Evolutionary conservation across 2,329 filamentous ascomycete genomes (phyloP), one percentile per base, ranked within the genome.

Genomic region (Chrysosporium queenslandicum): DNA sequence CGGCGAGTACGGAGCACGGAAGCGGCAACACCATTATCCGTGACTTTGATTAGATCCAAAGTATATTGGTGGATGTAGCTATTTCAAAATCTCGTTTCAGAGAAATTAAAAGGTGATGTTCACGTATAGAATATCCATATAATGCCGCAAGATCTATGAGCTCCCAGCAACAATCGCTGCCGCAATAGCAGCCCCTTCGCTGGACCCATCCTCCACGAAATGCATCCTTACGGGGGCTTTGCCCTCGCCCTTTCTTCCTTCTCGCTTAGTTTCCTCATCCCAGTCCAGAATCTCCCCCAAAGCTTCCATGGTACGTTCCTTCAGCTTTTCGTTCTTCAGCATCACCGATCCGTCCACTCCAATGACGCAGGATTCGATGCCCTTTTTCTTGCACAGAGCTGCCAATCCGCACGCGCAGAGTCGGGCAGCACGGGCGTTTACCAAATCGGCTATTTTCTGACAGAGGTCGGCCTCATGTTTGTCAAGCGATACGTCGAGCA

Each of bases 271-370:
- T 30, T 45, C n/a, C 27, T 30, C 42, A 27, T 45, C 42, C 90
- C 91, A 97, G 74, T 95, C 91, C 30, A 98, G 81, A 59, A 98
- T 96, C 76, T 98, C 92, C 51, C 87, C 82, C 50, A 98, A 79
- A 25, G 91, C 92, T 68, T 84, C 77, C 12, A 92, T 91, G 52
- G 90, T 89, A 51, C 92, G 85, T 53, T 83, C 80, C 77, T 96
- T 95, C 80, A 98, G 97, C 73, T 95, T 86, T 12, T 92, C 92
- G 73, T 97, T 98, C 71, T 97, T 97, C 78, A 94, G 96, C 76
- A 98, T 97, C 51, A 98, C 91, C 18, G 87, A 94, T 32, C 92
- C 92, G 66, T 98, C 92, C 48, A 92, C 92, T 62, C 92, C 92
- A 41, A 97, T 92, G 69, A 97, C 91, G 74, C 87, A 94, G 34